Conservation (phyloP, 805 yeast genomes). For the Sugiyamaella lignohabitans region DNA sequence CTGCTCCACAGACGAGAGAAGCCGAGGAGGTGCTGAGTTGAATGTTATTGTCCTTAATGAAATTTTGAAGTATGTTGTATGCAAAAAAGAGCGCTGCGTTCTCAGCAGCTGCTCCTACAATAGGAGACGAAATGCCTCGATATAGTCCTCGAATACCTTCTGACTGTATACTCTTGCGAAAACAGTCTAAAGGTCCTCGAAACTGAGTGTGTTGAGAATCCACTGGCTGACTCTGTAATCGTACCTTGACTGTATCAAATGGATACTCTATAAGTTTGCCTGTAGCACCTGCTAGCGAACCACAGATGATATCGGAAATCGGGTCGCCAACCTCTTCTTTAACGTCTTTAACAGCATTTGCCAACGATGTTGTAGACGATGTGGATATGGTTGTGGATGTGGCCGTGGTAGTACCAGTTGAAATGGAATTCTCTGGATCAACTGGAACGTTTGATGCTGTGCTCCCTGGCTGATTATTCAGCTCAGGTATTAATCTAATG, state of each 20-base stretch:
- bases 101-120: constrained; percentile 86
- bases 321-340: neutral
- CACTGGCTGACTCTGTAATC: constrained; percentile 68
- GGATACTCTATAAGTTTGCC: constrained; percentile 89
- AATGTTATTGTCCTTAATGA: neutral
- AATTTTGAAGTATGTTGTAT: constrained; percentile 15
- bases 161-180: constrained; percentile 48
- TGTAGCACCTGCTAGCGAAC: constrained; percentile 60
- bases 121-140: constrained; percentile 71
- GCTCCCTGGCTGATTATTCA: no score
- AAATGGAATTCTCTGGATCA: no score
- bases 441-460: no score
- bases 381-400: neutral
- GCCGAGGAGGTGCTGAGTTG: constrained; percentile 28
- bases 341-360: neutral
- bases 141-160: constrained; percentile 82
- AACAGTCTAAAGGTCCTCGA: constrained; percentile 59
- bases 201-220: constrained; percentile 41
- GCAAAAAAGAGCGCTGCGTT: constrained; percentile 68
- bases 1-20: constrained; percentile 64
- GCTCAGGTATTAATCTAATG: no score
- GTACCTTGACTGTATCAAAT: constrained; percentile 85
- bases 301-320: constrained; percentile 26
- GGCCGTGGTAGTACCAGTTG: no score
- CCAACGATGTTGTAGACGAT: neutral